Evolutionary conservation across 1,284 basidiomycete genomes (phyloP).

Genomic region (Laetiporus sulphureus): DNA sequence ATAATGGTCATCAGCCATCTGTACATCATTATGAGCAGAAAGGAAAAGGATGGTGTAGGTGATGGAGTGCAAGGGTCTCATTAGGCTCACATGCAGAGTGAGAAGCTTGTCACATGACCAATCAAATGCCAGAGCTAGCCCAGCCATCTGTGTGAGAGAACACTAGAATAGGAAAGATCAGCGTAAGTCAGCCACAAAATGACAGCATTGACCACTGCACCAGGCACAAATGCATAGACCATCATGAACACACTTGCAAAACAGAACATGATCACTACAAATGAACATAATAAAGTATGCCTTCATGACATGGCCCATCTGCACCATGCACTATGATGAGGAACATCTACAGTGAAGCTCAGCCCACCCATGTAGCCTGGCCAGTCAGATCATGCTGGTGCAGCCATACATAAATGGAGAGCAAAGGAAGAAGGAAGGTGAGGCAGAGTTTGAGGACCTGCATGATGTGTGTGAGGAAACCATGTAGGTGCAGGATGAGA

Average conservation of each 20-base stretch:
- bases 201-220: too few species aligned
- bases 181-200: too few species aligned
- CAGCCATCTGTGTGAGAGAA: constrained; percentile 45
- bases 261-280: constrained; percentile 60
- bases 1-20: constrained; percentile 41
- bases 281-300: constrained; percentile 52
- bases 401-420: constrained; percentile 39
- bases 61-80: constrained; percentile 33
- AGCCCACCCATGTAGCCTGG: constrained; percentile 69
- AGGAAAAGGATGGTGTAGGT: constrained; percentile 30
- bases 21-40: constrained; percentile 46
- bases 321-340: constrained; percentile 46
- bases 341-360: constrained; percentile 60
- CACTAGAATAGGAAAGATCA: too few species aligned
- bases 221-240: constrained; percentile 92
- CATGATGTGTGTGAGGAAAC: constrained; percentile 61
- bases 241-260: constrained; percentile 73
- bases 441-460: constrained; percentile 53
- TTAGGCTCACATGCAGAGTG: constrained; percentile 34
- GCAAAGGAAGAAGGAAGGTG: constrained; percentile 29
- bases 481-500: constrained; percentile 72
- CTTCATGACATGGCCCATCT: constrained; percentile 33
- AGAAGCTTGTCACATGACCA: constrained; percentile 29
- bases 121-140: constrained; percentile 41
- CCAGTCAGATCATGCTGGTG: constrained; percentile 64